phyloP scores from a whole-genome alignment of 225 moss, liverwort and hornwort species.

The Polytrichum commune region DNA sequence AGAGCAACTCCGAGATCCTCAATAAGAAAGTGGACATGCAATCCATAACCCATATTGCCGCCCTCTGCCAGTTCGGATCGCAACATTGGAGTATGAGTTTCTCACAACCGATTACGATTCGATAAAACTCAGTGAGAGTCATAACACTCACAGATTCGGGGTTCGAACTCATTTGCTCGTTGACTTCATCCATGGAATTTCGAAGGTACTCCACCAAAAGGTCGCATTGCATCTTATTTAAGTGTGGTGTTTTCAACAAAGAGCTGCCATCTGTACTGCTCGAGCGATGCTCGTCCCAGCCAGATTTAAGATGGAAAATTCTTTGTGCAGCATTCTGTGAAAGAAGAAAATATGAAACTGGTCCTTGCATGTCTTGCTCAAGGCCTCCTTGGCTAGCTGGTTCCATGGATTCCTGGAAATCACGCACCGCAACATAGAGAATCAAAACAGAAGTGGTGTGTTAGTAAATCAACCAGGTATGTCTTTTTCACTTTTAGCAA shows the following conservation, averaged over 20 bases:
- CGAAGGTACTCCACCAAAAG: not conserved
- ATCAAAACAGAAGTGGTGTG: too few relatives aligned
- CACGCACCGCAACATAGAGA: too few relatives aligned
- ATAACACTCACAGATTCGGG: not conserved
- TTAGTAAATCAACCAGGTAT: too few relatives aligned
- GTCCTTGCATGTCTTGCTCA: too few relatives aligned
- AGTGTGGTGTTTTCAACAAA: not conserved
- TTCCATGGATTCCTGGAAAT: too few relatives aligned
- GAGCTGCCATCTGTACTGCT: too few relatives aligned
- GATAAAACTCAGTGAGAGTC: not conserved
- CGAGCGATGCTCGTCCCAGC: too few relatives aligned
- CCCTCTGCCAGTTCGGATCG: not conserved
- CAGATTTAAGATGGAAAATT: too few relatives aligned
- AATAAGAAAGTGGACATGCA: not conserved
- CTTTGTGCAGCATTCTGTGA: too few relatives aligned
- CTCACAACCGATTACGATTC: not conserved
- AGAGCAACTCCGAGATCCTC: not conserved
- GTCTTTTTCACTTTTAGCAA: too few relatives aligned
- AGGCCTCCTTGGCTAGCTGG: too few relatives aligned
- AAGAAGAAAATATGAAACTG: too few relatives aligned
- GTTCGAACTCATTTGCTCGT: not conserved
- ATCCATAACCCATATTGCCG: not conserved
- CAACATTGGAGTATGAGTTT: not conserved
- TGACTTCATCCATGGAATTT: not conserved
- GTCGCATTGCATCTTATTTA: not conserved